A percentile compares a stretch with the other conserved stretches of the same genome.
Evolutionary conservation across 805 yeast species (phyloP).

Genomic region (Candida khao-thaluensis): DNA sequence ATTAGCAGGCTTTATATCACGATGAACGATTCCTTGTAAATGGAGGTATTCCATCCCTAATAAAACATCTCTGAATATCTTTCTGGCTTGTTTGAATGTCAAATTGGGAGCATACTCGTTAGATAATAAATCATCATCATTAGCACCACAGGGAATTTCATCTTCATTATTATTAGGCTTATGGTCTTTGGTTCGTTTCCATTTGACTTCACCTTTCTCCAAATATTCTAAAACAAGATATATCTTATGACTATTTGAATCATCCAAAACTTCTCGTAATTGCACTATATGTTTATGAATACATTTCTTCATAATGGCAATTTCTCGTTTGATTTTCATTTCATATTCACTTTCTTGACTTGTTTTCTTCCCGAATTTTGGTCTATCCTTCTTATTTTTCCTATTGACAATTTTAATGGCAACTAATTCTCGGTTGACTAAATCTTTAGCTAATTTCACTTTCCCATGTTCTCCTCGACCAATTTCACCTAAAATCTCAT

Average conservation of each 20-base stretch:
- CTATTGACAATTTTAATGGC: conserved; percentile 93
- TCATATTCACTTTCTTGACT: conserved; percentile 28
- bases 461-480: conserved; percentile 99
- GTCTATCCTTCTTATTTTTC: conserved; percentile 40
- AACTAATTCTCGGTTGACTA: conserved; percentile 61
- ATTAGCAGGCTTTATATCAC: conserved; percentile 96
- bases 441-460: conserved; percentile 84
- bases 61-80: conserved; percentile 77
- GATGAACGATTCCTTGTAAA: conserved; percentile 84
- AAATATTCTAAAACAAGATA: conserved; percentile 88
- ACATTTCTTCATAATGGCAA: conserved; percentile 50
- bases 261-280: conserved; percentile 73
- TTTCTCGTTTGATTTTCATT: conserved; percentile 39
- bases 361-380: conserved; percentile 24
- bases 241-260: conserved; percentile 75
- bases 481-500: conserved; percentile 81
- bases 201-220: conserved; percentile 85
- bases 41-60: conserved; percentile 89
- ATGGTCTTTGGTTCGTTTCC: conserved; percentile 46
- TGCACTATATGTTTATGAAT: conserved; percentile 42
- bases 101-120: conserved; percentile 54
- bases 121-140: conserved; percentile 20
- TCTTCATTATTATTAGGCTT: not conserved
- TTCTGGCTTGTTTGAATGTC: conserved; percentile 63
- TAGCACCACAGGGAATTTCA: conserved; percentile 40